phyloP scores from a whole-genome alignment of 768 basidiomycete genomes.

The Termitomyces sp. region DNA sequence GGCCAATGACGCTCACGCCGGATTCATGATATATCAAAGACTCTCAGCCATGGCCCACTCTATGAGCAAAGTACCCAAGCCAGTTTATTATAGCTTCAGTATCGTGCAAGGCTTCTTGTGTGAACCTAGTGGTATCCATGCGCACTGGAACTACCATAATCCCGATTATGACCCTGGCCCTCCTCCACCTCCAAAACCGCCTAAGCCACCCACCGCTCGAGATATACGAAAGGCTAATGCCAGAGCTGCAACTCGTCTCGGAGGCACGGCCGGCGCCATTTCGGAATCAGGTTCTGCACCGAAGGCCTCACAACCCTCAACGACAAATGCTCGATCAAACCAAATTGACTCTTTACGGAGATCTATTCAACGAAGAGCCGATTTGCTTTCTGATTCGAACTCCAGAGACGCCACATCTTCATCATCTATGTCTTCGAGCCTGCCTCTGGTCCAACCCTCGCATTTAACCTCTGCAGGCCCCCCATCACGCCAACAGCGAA shows the following conservation, averaged over 20 bases:
- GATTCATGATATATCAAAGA: slow-evolving; percentile 46
- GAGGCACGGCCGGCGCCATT: not conserved
- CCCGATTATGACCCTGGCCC: slow-evolving; percentile 74
- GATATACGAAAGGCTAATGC: slow-evolving; percentile 3
- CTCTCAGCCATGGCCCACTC: slow-evolving; percentile 39
- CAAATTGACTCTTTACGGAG: not conserved
- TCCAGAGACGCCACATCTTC: not conserved
- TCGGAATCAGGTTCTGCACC: not conserved
- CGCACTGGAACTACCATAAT: slow-evolving; percentile 55
- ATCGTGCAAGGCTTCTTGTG: slow-evolving; percentile 41
- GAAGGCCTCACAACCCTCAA: not conserved
- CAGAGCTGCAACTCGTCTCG: not conserved
- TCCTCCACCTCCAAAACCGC: slow-evolving; percentile 44
- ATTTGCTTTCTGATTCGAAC: not conserved
- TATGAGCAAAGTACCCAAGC: slow-evolving; percentile 30
- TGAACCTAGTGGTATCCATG: slow-evolving; percentile 37
- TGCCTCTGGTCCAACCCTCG: not conserved
- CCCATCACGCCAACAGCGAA: too few relatives aligned
- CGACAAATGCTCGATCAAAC: not conserved
- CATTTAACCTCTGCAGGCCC: not conserved
- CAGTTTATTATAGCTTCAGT: slow-evolving; percentile 57
- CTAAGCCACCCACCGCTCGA: slow-evolving; percentile 18
- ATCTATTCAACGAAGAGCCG: not conserved
- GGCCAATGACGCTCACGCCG: slow-evolving; percentile 68
- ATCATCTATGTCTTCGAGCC: not conserved